These are phyloP conservation scores for Sclerotinia subarctica DNA, from an alignment of 2,329 filamentous ascomycete genomes.

Conservation along the genomic window DNA sequence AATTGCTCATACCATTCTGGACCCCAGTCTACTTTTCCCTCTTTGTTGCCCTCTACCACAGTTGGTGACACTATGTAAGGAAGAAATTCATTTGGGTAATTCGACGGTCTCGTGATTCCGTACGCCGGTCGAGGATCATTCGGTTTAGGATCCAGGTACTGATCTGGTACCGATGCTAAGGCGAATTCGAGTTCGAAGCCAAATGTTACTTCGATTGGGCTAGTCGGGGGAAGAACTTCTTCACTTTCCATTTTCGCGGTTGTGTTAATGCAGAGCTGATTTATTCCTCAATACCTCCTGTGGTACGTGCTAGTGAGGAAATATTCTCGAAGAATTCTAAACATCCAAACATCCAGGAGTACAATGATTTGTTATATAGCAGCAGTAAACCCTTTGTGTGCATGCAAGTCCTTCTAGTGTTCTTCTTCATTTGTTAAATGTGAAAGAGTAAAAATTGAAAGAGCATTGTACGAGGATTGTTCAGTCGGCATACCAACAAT, in stretches of 20 bases:
- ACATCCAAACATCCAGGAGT: neutral
- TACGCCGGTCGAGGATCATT: neutral
- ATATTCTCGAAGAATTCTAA: too few species aligned
- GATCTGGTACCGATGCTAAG: neutral
- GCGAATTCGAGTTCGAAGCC: conserved; percentile 5
- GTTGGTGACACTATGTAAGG: neutral
- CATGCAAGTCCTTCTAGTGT: neutral
- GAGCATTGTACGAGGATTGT: neutral
- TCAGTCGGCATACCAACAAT: too few species aligned
- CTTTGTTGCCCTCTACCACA: neutral
- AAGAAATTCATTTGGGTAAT: neutral
- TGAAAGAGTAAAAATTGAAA: neutral
- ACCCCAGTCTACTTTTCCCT: neutral
- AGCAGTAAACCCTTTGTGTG: neutral
- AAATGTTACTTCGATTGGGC: neutral
- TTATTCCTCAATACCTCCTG: neutral
- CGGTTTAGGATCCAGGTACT: neutral
- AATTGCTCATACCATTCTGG: neutral
- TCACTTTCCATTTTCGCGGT: neutral
- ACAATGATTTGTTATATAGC: neutral
- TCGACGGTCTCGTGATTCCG: neutral
- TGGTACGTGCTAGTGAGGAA: too few species aligned
- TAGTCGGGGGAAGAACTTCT: neutral
- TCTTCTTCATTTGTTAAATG: neutral
- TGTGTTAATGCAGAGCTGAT: neutral